A percentile compares a stretch with the other conserved stretches of the same genome.
These are phyloP conservation scores for Trametes sp. DNA, from an alignment of 1,284 basidiomycete species.

Conservation along the genomic window DNA sequence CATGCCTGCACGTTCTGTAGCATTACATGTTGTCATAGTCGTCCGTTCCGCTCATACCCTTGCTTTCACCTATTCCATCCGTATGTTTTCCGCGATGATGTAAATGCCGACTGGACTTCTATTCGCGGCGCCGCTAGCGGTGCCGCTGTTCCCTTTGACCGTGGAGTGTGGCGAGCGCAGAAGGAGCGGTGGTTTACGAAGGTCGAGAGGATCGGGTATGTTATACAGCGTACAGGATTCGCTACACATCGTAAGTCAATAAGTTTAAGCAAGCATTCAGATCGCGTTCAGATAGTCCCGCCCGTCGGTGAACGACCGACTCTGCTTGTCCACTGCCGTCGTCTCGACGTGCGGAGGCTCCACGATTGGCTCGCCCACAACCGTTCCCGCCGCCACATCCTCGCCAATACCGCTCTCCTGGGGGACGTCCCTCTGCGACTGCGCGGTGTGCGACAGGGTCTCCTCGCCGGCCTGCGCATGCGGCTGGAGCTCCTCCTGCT, in stretches of 20 bases:
- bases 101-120: conserved; percentile 22
- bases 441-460: conserved; percentile 48
- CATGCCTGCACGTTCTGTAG: conserved; percentile 30
- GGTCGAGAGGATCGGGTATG: conserved; percentile 6
- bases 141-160: neutral
- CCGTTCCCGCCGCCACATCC: neutral
- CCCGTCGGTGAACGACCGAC: conserved; percentile 46
- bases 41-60: conserved; percentile 28
- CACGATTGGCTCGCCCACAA: conserved; percentile 14
- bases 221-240: conserved; percentile 16
- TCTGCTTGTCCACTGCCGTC: neutral
- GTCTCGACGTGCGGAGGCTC: neutral
- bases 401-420: conserved; percentile 1
- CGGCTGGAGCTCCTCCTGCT: conserved; percentile 66
- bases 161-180: neutral
- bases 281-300: conserved; percentile 43
- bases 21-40: conserved; percentile 34
- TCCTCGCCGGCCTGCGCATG: conserved; percentile 60
- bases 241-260: conserved; percentile 19
- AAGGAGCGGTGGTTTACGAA: neutral
- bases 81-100: conserved; percentile 21
- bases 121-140: conserved; percentile 20
- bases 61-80: conserved; percentile 24
- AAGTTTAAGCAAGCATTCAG: conserved; percentile 9
- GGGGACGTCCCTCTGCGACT: conserved; percentile 9